Percentiles rank a stretch among this genome's conserved stretches.
These are phyloP conservation scores for Medicago arabica DNA, from an alignment of 306 rosid species.

Conservation along the genomic window DNA sequence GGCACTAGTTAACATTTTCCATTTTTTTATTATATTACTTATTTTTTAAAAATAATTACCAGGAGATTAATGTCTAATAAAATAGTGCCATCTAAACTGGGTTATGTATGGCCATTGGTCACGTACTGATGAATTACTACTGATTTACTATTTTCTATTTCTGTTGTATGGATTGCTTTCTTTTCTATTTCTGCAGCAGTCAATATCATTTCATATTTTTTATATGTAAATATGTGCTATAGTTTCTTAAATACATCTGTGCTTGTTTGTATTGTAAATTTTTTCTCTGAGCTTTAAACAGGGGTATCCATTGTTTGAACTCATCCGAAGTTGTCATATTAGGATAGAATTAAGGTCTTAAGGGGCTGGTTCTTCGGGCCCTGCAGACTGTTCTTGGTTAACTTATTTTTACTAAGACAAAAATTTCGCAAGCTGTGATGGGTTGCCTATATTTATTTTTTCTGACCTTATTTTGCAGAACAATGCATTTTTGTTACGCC, in stretches of 20 bases:
- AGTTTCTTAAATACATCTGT: not conserved
- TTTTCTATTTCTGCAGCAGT: conserved; percentile 9
- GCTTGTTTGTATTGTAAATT: not conserved
- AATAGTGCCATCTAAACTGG: conserved; percentile 20
- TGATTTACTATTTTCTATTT: not conserved
- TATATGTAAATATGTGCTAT: too few relatives aligned
- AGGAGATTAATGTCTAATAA: not conserved
- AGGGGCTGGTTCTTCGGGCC: conserved; percentile 5
- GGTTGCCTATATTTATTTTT: conserved; percentile 25
- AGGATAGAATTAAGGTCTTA: conserved; percentile 17
- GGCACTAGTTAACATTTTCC: too few relatives aligned
- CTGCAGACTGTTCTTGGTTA: conserved; percentile 18
- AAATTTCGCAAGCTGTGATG: not conserved
- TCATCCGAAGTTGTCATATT: conserved; percentile 14
- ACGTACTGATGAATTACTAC: not conserved
- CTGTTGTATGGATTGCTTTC: conserved; percentile 13
- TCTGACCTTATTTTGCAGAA: conserved; percentile 49
- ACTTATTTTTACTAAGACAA: conserved; percentile 8
- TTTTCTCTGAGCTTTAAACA: not conserved
- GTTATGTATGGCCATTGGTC: not conserved
- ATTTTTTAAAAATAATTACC: not conserved
- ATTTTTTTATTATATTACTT: not conserved
- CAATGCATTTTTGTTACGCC: conserved; percentile 61
- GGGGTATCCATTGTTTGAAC: not conserved
- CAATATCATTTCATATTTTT: not conserved